Percentiles rank a stretch among this genome's conserved stretches.
Evolutionary conservation across 108 stramenopile genomes (phyloP).

Genomic region (Epithemia pelagica): DNA sequence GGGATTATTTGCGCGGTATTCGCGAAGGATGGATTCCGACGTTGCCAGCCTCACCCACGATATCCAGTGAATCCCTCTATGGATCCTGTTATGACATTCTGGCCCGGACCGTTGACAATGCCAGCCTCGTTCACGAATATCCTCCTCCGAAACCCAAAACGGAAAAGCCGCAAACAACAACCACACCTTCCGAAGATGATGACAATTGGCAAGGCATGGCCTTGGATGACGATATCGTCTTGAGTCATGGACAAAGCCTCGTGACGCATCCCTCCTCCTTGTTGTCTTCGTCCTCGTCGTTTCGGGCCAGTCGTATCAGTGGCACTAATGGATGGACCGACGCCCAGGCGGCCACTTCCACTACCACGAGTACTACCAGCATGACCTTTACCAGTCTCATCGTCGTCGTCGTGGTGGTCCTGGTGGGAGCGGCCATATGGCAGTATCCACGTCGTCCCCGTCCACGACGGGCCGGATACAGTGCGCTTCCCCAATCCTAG

Average conservation of each 20-base stretch:
- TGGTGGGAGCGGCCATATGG: too few relatives aligned
- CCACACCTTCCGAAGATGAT: constrained; percentile 1
- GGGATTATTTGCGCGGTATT: constrained; percentile 60
- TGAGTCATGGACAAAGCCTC: constrained; percentile 33
- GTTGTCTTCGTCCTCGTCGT: neutral
- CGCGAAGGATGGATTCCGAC: constrained; percentile 64
- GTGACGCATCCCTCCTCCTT: neutral
- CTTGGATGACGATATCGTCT: constrained; percentile 57
- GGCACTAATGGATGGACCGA: too few relatives aligned
- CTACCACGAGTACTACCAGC: too few relatives aligned
- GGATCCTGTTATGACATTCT: constrained; percentile 52
- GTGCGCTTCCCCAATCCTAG: too few relatives aligned
- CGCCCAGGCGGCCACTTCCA: too few relatives aligned
- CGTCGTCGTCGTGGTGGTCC: too few relatives aligned
- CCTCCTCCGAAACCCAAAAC: constrained; percentile 15
- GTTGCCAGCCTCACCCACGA: constrained; percentile 9
- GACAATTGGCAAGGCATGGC: constrained; percentile 22
- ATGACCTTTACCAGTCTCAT: too few relatives aligned
- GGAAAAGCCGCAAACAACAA: neutral
- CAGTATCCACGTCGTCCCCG: too few relatives aligned
- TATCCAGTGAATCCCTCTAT: constrained; percentile 21
- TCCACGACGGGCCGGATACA: too few relatives aligned
- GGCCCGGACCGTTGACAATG: constrained; percentile 28
- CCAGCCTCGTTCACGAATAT: constrained; percentile 38
- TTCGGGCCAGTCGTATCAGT: too few relatives aligned